Conservation (phyloP, 208 protist genomes). For the Wallacemonas collosoma region DNA sequence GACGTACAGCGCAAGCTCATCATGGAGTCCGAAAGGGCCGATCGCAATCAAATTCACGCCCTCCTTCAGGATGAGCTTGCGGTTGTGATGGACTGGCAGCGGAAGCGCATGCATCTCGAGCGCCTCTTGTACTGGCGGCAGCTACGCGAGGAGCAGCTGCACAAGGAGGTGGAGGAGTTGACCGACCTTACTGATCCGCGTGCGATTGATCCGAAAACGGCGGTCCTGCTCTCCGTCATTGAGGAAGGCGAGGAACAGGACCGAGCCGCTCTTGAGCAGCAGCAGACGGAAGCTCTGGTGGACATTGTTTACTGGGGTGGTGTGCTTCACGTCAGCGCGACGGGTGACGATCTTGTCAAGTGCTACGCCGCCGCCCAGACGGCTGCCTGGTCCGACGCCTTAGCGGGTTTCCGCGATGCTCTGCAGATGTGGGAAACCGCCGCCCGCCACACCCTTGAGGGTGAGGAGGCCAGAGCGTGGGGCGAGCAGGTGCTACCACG, state of each 20-base stretch:
- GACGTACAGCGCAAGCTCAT: constrained; percentile 35
- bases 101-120: constrained; percentile 77
- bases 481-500: neutral
- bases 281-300: constrained; percentile 20
- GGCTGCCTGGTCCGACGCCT: neutral
- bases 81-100: constrained; percentile 55
- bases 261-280: constrained; percentile 16
- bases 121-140: constrained; percentile 77
- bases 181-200: constrained; percentile 18
- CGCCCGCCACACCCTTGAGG: constrained; percentile 8
- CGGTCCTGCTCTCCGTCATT: constrained; percentile 28
- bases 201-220: constrained; percentile 22
- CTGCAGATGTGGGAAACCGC: constrained; percentile 15
- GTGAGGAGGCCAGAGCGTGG: neutral
- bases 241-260: constrained; percentile 38
- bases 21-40: constrained; percentile 34
- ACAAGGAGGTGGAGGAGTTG: constrained; percentile 32
- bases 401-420: neutral
- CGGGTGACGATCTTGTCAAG: neutral
- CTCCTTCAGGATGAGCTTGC: constrained; percentile 41
- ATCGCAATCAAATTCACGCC: constrained; percentile 17
- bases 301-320: constrained; percentile 11
- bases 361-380: neutral
- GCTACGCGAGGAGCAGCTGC: constrained; percentile 47
- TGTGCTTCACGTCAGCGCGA: constrained; percentile 6